Base-by-base conservation (phyloP, 805 yeast genomes). In the Candida tammaniensis region DNA sequence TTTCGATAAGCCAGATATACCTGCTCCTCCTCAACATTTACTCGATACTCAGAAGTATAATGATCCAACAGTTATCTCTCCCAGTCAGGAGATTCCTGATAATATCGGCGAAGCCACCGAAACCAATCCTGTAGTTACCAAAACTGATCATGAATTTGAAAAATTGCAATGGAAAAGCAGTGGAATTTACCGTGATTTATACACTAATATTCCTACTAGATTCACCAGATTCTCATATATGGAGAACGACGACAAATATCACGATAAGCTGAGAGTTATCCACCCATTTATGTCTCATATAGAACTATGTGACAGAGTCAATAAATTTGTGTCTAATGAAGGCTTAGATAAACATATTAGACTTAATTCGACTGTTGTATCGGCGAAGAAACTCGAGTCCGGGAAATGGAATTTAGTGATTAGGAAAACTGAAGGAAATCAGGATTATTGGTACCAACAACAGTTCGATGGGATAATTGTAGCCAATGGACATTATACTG, bases 401-500 rank as follows among this genome's bases (percentile, higher is more conserved):
- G 63, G 59, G 1, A 62, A 68, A 47, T 72, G 78, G 78, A 39
- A 48, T 1, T 21, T 69, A 7, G 52, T 59, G 5, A 48, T 62
- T 1, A 42, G 49, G 16, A 39, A 28, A 28, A 39, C 39, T 8
- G 38, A 37, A 7, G 30, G 33, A 2, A 36, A 22, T 3, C 30
- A 17, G 4, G 68, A 39, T 40, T 40, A 44, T 20, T 72, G 77
- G 77, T 72, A 72, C 40, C 52, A 46, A 17, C 73, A 73, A 34
- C 52, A 50, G 21, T 77, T 68, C 43, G 89, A 83, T 50, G 83
- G 77, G 7, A 74, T 83, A 5, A 74, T 77, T 3, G 54, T 81
- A 7, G 82, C 86, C 5, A 61, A 74, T 6, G 93, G 93, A 1
- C 78, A 77, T 39, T 80, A 72, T 52, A 74, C 80, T 29, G 61